Conservation (phyloP, 1,284 basidiomycete species). For the Rhodotorula sp. region DNA sequence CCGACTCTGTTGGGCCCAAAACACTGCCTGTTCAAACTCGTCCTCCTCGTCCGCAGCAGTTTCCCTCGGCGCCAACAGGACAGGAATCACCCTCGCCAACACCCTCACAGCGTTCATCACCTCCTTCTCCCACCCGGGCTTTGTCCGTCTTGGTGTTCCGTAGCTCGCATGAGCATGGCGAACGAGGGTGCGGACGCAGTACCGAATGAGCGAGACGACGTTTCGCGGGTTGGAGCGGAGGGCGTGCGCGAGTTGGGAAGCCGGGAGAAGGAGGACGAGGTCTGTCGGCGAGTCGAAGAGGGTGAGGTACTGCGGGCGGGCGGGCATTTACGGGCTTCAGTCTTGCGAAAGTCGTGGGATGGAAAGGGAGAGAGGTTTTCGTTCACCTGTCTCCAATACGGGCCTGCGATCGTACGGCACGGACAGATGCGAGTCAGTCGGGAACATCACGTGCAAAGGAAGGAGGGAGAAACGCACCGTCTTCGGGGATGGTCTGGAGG, state of each 20-base stretch:
- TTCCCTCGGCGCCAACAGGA: conserved; percentile 72
- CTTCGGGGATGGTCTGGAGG: conserved; percentile 3
- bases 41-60: conserved; percentile 45
- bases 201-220: conserved; percentile 72
- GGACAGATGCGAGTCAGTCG: neutral
- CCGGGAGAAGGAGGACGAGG: conserved; percentile 75
- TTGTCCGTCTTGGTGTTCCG: no score
- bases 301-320: conserved; percentile 62
- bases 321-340: neutral
- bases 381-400: conserved; percentile 66
- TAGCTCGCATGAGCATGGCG: conserved; percentile 47
- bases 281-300: conserved; percentile 84
- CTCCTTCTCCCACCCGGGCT: no score
- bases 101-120: conserved; percentile 76
- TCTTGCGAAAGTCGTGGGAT: neutral
- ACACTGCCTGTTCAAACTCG: conserved; percentile 64
- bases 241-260: conserved; percentile 66
- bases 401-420: conserved; percentile 53
- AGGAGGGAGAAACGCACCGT: neutral
- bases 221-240: conserved; percentile 79
- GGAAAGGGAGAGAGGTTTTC: neutral
- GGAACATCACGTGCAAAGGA: no score
- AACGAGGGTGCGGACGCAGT: conserved; percentile 71
- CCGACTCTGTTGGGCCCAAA: conserved; percentile 55
- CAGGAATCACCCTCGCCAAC: conserved; percentile 78